These are phyloP conservation scores for Gaeumannomyces tritici DNA, from an alignment of 2,329 filamentous ascomycete genomes.

Conservation along the genomic window DNA sequence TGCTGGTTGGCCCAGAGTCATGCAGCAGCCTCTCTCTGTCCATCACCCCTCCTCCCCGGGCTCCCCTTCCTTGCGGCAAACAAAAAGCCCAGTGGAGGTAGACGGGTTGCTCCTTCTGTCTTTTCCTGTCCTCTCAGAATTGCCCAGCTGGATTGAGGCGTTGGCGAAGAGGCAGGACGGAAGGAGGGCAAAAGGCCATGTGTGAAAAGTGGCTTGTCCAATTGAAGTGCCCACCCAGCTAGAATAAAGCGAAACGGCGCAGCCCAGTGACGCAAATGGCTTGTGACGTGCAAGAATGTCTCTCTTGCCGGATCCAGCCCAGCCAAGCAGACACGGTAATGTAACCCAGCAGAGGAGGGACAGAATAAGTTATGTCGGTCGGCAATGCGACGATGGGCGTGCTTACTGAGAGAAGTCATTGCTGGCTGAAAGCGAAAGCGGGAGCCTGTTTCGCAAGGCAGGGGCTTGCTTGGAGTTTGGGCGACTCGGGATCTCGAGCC, in stretches of 20 bases:
- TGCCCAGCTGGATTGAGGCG: not conserved
- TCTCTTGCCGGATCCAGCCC: too few relatives aligned
- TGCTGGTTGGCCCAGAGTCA: not conserved
- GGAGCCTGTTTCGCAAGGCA: not conserved
- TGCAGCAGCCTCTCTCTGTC: not conserved
- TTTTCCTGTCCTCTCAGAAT: not conserved
- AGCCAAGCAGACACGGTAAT: too few relatives aligned
- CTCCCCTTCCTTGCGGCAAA: too few relatives aligned
- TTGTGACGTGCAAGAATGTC: too few relatives aligned
- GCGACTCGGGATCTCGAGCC: not conserved
- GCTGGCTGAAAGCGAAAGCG: constrained; percentile 8
- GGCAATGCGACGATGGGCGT: not conserved
- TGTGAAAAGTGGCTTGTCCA: not conserved
- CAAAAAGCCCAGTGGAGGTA: too few relatives aligned
- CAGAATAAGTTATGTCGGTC: too few relatives aligned
- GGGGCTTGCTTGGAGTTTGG: not conserved
- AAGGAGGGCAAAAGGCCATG: not conserved
- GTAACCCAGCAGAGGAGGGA: not conserved
- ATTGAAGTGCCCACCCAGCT: too few relatives aligned
- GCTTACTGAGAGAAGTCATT: constrained; percentile 27
- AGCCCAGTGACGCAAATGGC: not conserved
- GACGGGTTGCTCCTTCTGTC: too few relatives aligned
- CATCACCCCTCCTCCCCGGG: too few relatives aligned
- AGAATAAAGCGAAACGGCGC: not conserved
- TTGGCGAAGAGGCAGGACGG: not conserved